Evolutionary conservation across 345 rosid genomes (phyloP).

Genomic region (Melaleuca quinquenervia): DNA sequence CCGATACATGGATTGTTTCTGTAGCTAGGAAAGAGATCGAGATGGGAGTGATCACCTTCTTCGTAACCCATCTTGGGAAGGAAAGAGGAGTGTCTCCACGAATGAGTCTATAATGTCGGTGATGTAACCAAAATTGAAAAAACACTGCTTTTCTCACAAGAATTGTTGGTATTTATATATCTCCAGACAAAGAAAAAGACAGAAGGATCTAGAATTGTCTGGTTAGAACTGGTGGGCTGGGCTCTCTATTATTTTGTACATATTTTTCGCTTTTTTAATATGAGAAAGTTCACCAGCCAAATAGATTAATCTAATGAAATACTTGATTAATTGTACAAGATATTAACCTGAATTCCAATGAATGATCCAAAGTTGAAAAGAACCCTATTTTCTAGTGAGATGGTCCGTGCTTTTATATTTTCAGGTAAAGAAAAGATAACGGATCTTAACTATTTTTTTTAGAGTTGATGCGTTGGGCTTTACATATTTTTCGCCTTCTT

Average conservation of each 20-base stretch:
- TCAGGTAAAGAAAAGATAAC: too few species aligned
- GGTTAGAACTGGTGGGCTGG: neutral
- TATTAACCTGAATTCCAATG: neutral
- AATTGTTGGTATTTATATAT: neutral
- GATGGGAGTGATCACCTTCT: neutral
- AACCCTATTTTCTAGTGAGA: fast-evolving
- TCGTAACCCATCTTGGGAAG: neutral
- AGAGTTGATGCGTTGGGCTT: fast-evolving
- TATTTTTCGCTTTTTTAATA: neutral
- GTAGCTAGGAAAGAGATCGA: neutral
- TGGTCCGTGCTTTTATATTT: neutral
- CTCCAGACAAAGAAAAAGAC: neutral
- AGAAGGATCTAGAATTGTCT: neutral
- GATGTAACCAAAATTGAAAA: neutral
- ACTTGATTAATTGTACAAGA: neutral
- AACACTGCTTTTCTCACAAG: neutral
- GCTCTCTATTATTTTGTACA: neutral
- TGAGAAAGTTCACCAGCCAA: too few species aligned
- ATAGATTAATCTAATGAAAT: too few species aligned
- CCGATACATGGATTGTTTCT: neutral
- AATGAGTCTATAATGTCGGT: neutral
- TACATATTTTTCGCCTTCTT: neutral
- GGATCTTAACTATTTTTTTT: too few species aligned
- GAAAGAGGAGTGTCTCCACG: neutral
- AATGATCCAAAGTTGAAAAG: neutral